phyloP scores from a whole-genome alignment of 768 basidiomycete species.

The Amanita polypyramis region DNA sequence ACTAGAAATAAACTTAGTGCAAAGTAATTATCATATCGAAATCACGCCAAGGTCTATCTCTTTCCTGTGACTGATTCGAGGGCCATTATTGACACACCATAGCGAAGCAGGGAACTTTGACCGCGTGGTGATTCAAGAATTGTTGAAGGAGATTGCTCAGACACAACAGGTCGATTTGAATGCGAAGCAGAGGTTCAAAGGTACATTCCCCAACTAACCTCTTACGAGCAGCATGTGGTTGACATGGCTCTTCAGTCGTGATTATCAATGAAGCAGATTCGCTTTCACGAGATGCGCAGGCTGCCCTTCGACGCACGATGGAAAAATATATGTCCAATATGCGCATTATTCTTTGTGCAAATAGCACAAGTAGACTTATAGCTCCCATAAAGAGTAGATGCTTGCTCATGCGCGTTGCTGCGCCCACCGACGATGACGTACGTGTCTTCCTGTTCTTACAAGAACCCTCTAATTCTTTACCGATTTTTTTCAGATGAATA shows the following conservation, averaged over 20 bases:
- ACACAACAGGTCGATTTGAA: conserved; percentile 96
- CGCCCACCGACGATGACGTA: conserved; percentile 73
- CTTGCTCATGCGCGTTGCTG: conserved; percentile 86
- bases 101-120: conserved; percentile 97
- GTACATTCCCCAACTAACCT: conserved; percentile 27
- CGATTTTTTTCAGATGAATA: conserved; percentile 51
- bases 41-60: conserved; percentile 84
- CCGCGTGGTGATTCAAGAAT: conserved; percentile 89
- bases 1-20: conserved; percentile 92
- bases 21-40: conserved; percentile 97
- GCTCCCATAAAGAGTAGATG: conserved; percentile 96
- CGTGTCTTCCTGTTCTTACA: conserved; percentile 5
- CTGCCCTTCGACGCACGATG: conserved; percentile 94
- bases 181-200: conserved; percentile 95
- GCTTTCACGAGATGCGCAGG: conserved; percentile 91
- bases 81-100: conserved; percentile 3
- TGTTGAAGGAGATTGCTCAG: conserved; percentile 96
- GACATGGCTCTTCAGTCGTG: conserved; percentile 51
- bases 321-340: conserved; percentile 99
- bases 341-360: conserved; percentile 93
- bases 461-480: background rate
- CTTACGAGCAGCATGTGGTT: background rate
- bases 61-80: background rate
- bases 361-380: conserved; percentile 90
- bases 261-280: conserved; percentile 97